Evolutionary conservation across 192 early-diverging fungal species (phyloP).

Genomic region (Martensiomyces pterosporus): DNA sequence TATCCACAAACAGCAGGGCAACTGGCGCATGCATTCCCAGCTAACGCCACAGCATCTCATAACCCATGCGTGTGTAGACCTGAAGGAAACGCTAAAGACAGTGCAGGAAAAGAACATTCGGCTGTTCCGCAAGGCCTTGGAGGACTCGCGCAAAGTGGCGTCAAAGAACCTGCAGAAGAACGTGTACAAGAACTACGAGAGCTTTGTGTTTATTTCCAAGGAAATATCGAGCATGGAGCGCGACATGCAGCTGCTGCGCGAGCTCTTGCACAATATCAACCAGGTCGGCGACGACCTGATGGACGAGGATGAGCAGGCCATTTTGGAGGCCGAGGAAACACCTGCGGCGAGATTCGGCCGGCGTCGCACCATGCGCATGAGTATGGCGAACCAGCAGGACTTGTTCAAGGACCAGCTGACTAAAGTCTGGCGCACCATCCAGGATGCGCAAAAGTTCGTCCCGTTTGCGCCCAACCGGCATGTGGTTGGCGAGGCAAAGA

Average conservation of each 20-base stretch:
- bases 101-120: constrained; percentile 30
- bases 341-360: constrained; percentile 15
- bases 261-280: constrained; percentile 57
- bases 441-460: constrained; percentile 57
- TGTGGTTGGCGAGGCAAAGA: constrained; percentile 67
- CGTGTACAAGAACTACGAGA: constrained; percentile 69
- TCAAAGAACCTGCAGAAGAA: constrained; percentile 62
- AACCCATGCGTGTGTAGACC: no score
- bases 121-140: constrained; percentile 52
- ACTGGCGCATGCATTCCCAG: no score
- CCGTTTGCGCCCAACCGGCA: constrained; percentile 68
- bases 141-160: constrained; percentile 56
- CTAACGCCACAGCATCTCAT: no score
- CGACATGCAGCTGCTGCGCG: constrained; percentile 62
- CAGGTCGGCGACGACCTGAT: constrained; percentile 56
- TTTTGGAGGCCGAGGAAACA: constrained; percentile 15
- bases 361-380: constrained; percentile 49
- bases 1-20: no score
- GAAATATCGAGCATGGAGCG: constrained; percentile 72
- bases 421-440: constrained; percentile 41
- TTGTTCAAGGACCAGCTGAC: constrained; percentile 52
- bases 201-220: constrained; percentile 74
- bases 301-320: constrained; percentile 35
- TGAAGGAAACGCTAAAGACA: constrained; percentile 28
- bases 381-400: constrained; percentile 51